Conservation (phyloP, 768 basidiomycete genomes). For the Kwoniella sp. region DNA sequence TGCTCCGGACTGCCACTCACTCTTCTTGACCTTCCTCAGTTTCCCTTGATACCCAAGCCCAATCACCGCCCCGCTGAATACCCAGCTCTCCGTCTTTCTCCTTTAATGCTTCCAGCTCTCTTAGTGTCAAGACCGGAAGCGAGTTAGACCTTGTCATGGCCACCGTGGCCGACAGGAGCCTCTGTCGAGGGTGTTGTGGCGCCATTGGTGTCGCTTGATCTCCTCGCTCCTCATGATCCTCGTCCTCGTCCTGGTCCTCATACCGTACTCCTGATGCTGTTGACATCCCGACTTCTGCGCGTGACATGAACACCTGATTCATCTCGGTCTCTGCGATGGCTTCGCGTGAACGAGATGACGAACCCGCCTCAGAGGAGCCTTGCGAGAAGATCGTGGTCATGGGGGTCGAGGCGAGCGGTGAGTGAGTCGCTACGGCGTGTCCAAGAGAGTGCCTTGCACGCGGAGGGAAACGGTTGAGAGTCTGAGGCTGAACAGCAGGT, state of each 20-base stretch:
- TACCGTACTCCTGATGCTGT: not conserved
- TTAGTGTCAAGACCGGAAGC: slow-evolving; percentile 44
- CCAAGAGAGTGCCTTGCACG: slow-evolving; percentile 27
- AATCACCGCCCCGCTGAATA: slow-evolving; percentile 43
- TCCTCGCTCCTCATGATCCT: slow-evolving; percentile 1
- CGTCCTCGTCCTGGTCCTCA: not conserved
- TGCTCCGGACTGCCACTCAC: slow-evolving; percentile 23
- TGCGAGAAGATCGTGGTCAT: slow-evolving; percentile 38
- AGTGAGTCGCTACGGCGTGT: slow-evolving; percentile 17
- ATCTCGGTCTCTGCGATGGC: slow-evolving; percentile 9
- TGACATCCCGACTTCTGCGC: slow-evolving; percentile 12
- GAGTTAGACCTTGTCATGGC: slow-evolving; percentile 50
- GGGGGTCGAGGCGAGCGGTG: slow-evolving; percentile 37
- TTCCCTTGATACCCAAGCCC: slow-evolving; percentile 48
- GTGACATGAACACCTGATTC: slow-evolving; percentile 15
- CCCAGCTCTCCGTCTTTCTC: slow-evolving; percentile 52
- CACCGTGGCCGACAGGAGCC: slow-evolving; percentile 28
- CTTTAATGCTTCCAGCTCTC: slow-evolving; percentile 44
- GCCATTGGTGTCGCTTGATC: not conserved
- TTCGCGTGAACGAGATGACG: slow-evolving; percentile 21
- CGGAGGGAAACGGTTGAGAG: slow-evolving; percentile 18
- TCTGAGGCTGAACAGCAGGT: not conserved
- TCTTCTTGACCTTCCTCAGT: slow-evolving; percentile 24
- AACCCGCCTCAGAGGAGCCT: slow-evolving; percentile 19
- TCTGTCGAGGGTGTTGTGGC: not conserved